These are phyloP conservation scores for Galium porrigens DNA, from an alignment of 305 asterid species.

Conservation along the genomic window DNA sequence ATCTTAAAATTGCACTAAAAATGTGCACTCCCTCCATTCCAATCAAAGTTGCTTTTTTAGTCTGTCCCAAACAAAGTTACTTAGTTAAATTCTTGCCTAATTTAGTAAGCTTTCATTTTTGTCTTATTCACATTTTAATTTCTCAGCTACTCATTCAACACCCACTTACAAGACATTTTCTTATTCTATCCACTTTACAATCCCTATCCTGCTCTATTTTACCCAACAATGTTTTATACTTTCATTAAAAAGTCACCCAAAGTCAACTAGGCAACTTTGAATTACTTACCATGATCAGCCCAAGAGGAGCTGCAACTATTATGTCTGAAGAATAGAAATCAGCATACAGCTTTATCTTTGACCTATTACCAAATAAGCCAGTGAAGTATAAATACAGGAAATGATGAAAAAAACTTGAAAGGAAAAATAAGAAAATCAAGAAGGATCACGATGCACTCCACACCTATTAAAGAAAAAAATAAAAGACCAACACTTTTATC, in stretches of 20 bases:
- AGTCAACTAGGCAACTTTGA: not conserved
- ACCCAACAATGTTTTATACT: not conserved
- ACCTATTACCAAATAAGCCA: constrained; percentile 28
- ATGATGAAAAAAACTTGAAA: not conserved
- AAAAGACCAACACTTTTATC: not conserved
- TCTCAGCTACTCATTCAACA: too few species aligned
- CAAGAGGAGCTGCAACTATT: constrained; percentile 87
- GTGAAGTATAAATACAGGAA: not conserved
- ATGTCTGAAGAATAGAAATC: constrained; percentile 87
- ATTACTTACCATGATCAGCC: constrained; percentile 60
- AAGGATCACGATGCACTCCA: constrained; percentile 1
- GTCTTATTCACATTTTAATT: too few species aligned
- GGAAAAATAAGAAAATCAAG: not conserved
- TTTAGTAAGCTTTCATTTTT: too few species aligned
- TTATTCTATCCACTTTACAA: too few species aligned
- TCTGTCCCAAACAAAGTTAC: not conserved
- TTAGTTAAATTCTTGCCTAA: too few species aligned
- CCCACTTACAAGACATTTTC: too few species aligned
- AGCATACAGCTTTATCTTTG: constrained; percentile 47
- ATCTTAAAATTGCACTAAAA: not conserved
- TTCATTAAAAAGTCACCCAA: not conserved
- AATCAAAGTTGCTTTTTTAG: not conserved
- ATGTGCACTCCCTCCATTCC: not conserved
- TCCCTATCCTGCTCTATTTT: too few species aligned
- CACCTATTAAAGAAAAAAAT: not conserved